Base-by-base conservation (phyloP, 257 asterid species). In the Jacaranda copaia region DNA sequence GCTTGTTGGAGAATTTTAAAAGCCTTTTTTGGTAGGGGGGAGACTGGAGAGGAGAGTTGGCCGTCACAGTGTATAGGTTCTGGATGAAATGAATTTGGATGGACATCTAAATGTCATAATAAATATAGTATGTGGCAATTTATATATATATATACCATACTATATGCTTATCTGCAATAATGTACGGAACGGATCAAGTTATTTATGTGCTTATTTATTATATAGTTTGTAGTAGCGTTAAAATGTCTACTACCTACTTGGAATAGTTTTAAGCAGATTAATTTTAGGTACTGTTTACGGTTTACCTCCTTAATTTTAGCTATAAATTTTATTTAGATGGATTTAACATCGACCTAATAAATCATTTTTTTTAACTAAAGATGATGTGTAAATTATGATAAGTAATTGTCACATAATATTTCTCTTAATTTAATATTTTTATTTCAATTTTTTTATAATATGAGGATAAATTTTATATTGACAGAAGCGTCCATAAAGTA, bases 1-100 rank as follows among this genome's bases (percentile, higher is more conserved):
- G 81, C 82, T 81, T 82, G 82, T 66, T 75, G 70, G 75, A 51
- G 81, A 18, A 81, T 32, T 73, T 81, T 84, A 63, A 84, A 78
- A 65, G 83, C 56, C 73, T 67, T 62, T 64, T 46, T 48, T 76
- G 45, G n/a, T n/a, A 40, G 45, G 45, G 45, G n/a, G n/a, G n/a
- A n/a, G n/a, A n/a, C n/a, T n/a, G n/a, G n/a, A n/a, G n/a, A n/a
- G n/a, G n/a, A n/a, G n/a, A n/a, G n/a, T n/a, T n/a, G n/a, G n/a
- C n/a, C n/a, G n/a, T n/a, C n/a, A n/a, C n/a, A n/a, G n/a, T n/a
- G n/a, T n/a, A n/a, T n/a, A n/a, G n/a, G n/a, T n/a, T n/a, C n/a
- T 36, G 5, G 74, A 52, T 68, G 67, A 72, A 77, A 36, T 49
- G 39, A 56, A 56, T 59, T 48, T 72, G 74, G 62, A 35, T 55